Evolutionary conservation across 2,329 filamentous ascomycete genomes (phyloP).

Genomic region (Monosporascus sp.): DNA sequence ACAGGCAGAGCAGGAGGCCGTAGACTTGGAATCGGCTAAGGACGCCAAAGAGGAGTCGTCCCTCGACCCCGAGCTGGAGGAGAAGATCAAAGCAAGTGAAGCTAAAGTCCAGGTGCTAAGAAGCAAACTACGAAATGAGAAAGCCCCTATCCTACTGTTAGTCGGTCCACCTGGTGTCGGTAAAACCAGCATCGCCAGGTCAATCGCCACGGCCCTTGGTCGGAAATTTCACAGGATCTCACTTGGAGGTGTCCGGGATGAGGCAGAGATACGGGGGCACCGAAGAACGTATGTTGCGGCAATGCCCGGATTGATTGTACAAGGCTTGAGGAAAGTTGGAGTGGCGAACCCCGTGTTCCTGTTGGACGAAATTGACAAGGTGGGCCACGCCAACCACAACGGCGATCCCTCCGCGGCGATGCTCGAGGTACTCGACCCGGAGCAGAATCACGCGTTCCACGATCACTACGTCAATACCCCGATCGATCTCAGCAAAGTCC

Average conservation of each 20-base stretch:
- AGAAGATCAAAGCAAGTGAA: slow-evolving; percentile 37
- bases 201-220: slow-evolving; percentile 83
- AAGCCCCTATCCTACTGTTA: slow-evolving; percentile 89
- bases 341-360: slow-evolving; percentile 94
- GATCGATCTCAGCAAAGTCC: slow-evolving; percentile 89
- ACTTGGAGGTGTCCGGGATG: slow-evolving; percentile 88
- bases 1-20: slow-evolving; percentile 53
- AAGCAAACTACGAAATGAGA: slow-evolving; percentile 83
- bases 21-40: slow-evolving; percentile 38
- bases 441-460: slow-evolving; percentile 91
- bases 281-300: slow-evolving; percentile 94
- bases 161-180: slow-evolving; percentile 91
- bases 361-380: slow-evolving; percentile 96
- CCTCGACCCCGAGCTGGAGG: slow-evolving; percentile 31
- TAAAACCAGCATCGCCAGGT: slow-evolving; percentile 92
- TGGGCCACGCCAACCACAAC: slow-evolving; percentile 84
- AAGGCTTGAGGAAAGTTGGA: slow-evolving; percentile 89
- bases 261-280: slow-evolving; percentile 94
- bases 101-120: slow-evolving; percentile 71
- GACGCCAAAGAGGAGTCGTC: slow-evolving; percentile 22
- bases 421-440: slow-evolving; percentile 94
- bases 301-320: slow-evolving; percentile 96
- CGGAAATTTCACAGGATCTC: slow-evolving; percentile 97
- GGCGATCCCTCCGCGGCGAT: slow-evolving; percentile 95
- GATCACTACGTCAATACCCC: slow-evolving; percentile 97